A percentile compares a stretch with the other conserved stretches of the same genome.
These are phyloP conservation scores for Buddleja alternifolia DNA, from an alignment of 257 asterid species.

Conservation along the genomic window DNA sequence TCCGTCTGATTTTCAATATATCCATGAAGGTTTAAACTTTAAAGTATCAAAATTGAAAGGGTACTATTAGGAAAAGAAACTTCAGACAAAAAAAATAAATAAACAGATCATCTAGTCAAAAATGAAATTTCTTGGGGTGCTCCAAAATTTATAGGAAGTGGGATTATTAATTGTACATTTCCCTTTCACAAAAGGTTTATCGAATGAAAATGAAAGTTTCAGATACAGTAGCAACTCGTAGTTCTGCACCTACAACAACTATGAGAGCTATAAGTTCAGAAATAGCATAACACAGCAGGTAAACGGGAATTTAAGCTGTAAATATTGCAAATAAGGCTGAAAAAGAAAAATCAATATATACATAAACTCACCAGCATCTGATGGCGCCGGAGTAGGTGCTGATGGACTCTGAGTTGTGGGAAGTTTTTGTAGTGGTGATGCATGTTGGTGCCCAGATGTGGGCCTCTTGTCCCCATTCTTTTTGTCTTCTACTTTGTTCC, in stretches of 20 bases:
- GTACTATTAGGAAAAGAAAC: neutral
- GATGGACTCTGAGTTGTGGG: constrained; percentile 42
- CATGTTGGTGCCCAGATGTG: constrained; percentile 38
- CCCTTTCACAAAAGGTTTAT: neutral
- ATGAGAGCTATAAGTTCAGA: neutral
- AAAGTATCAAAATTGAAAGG: neutral
- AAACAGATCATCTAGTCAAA: neutral
- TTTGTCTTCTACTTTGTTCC: constrained; percentile 43
- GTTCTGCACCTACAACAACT: constrained; percentile 6
- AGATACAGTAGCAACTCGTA: constrained; percentile 1
- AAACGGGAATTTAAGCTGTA: constrained; percentile 4
- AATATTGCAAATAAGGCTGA: neutral
- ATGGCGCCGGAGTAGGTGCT: constrained; percentile 36
- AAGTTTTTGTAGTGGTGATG: constrained; percentile 41
- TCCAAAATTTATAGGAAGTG: constrained; percentile 2
- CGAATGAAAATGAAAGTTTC: neutral
- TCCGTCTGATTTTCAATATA: neutral
- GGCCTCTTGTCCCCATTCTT: constrained; percentile 43
- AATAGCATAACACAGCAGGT: too few relatives aligned
- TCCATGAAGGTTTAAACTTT: neutral
- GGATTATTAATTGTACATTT: neutral
- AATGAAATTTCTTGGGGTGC: constrained; percentile 11
- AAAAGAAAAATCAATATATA: constrained; percentile 5
- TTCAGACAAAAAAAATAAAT: neutral
- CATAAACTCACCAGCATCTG: constrained; percentile 53